Percentiles rank a stretch among this genome's conserved stretches.
Evolutionary conservation across 306 rosid species (phyloP).

Genomic region (Vicia faba): DNA sequence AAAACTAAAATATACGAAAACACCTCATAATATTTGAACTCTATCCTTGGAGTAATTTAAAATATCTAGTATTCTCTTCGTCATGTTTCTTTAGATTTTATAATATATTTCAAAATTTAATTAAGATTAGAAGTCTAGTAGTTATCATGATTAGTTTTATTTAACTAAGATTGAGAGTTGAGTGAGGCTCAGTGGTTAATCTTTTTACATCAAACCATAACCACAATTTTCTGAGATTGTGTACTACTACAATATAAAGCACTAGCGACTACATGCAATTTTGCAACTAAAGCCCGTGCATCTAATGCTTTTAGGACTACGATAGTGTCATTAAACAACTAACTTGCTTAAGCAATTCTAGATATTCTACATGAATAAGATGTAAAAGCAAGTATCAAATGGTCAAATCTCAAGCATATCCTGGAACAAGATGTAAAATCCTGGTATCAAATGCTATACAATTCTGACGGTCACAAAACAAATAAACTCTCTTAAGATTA

Average conservation of each 20-base stretch:
- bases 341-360: no score
- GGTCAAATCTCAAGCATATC: no score
- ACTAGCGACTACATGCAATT: no score
- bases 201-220: conserved; percentile 3
- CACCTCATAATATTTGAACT: neutral
- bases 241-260: no score
- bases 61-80: neutral
- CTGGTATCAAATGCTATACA: neutral
- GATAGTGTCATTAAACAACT: no score
- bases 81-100: neutral
- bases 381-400: no score
- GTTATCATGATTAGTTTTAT: neutral
- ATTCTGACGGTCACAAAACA: neutral
- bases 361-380: no score
- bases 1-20: neutral
- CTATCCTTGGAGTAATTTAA: neutral
- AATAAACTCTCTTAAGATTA: neutral
- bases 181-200: neutral
- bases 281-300: no score
- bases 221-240: no score
- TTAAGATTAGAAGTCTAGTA: neutral
- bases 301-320: no score
- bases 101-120: neutral
- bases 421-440: no score
- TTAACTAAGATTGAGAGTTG: neutral